Base-by-base conservation (phyloP, 73 alveolate genomes). In the Paramecium pentaurelia region DNA sequence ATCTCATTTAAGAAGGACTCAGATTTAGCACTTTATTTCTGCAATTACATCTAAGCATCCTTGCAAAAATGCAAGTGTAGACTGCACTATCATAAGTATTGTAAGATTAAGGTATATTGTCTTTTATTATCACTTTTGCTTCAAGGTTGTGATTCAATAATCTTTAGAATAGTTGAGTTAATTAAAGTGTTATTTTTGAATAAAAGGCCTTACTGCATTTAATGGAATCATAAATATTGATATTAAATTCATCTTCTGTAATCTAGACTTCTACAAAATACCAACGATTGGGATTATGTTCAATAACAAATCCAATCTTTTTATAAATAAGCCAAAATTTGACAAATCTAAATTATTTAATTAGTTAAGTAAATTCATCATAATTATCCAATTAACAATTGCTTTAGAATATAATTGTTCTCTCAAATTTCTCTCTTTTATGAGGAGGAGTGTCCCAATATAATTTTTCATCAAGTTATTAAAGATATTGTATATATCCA, bases 391-490 rank as follows among this genome's bases (percentile, higher is more conserved):
- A 54, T 3, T 34, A 34, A n/a, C 51, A 64, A 27, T 12, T 64
- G 12, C 84, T 64, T 64, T 64, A 64, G 30, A 64, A 64, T 0
- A 64, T 32, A 12, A 64, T 64, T 28, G 84, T 64, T 14, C 84
- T 64, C 22, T 64, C 5, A 64, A 64, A 64, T 28, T 64, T 32
- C 30, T 64, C 84, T 32, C 84, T 64, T 34, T 64, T 64, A 12
- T 64, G 51, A 64, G 84, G 84, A 32, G 49, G 84, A 14, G 84
- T 64, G 8, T 64, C 84, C 84, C 84, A 64, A 64, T 64, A 64
- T 3, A 32, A 11, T 64, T 64, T 11, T 64, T 64, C 84, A 32
- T 64, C 84, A 2, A 64, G 12, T 28, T 64, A 64, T 20, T 64
- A 28, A 14, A 64, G 84, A 64, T 64, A 64, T 9, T 64, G 12